These are phyloP conservation scores for Talaromyces pinophilus DNA, from an alignment of 2,329 filamentous ascomycete species.

Conservation along the genomic window DNA sequence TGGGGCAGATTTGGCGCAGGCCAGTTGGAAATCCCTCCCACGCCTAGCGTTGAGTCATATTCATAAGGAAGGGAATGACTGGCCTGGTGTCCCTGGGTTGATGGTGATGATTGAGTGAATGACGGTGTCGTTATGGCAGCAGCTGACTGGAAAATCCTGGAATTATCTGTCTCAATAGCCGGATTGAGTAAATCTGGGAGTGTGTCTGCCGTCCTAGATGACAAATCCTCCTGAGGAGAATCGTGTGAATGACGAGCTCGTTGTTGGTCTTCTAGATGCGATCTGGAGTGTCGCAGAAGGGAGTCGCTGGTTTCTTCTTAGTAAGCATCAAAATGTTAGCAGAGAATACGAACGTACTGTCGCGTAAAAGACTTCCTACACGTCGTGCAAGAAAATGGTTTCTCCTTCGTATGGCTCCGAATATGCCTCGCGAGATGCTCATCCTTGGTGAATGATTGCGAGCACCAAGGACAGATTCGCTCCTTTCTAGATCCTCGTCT, in stretches of 20 bases:
- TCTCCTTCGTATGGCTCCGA: conserved; percentile 19
- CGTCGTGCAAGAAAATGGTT: conserved; percentile 13
- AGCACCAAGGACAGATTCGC: conserved; percentile 18
- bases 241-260: not conserved
- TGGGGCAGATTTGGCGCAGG: not conserved
- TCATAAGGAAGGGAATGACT: conserved; percentile 7
- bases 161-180: not conserved
- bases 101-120: conserved; percentile 8
- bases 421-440: conserved; percentile 19
- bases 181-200: not conserved
- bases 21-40: conserved; percentile 5
- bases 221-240: not conserved
- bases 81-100: not conserved
- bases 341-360: not conserved
- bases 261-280: not conserved
- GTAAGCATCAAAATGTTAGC: not conserved
- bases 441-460: conserved; percentile 16
- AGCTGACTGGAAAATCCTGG: not conserved
- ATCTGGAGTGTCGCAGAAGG: conserved; percentile 12
- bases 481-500: conserved; percentile 7
- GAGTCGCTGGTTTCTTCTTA: conserved; percentile 8
- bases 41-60: conserved; percentile 2
- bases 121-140: not conserved
- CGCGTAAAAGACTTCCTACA: conserved; percentile 17
- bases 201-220: not conserved